Evolutionary conservation across 148 eudicot species (phyloP).

Genomic region (Bassia scoparia): DNA sequence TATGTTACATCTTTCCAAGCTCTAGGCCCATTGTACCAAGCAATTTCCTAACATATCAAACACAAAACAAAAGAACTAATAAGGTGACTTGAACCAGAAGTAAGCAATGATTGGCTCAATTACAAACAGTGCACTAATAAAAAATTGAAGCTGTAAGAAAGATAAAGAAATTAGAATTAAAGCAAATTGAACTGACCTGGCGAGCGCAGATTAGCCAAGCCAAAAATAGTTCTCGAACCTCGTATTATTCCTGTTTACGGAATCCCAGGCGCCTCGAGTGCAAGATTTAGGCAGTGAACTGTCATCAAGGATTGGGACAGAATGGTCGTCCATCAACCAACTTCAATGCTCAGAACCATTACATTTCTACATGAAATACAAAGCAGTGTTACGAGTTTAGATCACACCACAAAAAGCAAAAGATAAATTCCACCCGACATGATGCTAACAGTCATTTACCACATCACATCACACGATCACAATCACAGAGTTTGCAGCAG

Average conservation of each 20-base stretch:
- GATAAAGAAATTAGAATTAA: too few relatives aligned
- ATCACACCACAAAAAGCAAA: neutral
- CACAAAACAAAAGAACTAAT: neutral
- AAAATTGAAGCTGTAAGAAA: too few relatives aligned
- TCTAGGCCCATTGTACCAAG: constrained; percentile 89
- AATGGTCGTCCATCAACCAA: constrained; percentile 61
- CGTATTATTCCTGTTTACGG: constrained; percentile 40
- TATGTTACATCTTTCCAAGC: constrained; percentile 61
- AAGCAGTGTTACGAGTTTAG: neutral
- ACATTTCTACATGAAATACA: constrained; percentile 51
- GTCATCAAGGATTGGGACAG: constrained; percentile 59
- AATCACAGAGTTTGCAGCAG: too few relatives aligned
- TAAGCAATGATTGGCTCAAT: neutral
- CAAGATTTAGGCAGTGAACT: constrained; percentile 53
- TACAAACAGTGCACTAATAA: neutral
- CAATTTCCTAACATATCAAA: constrained; percentile 59
- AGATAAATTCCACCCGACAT: neutral
- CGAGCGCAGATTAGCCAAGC: constrained; percentile 74
- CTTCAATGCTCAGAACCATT: constrained; percentile 37
- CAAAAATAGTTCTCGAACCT: constrained; percentile 82
- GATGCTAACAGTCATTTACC: neutral
- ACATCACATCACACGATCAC: too few relatives aligned
- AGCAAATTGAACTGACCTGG: constrained; percentile 48
- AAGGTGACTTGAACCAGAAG: neutral
- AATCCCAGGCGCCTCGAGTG: constrained; percentile 53